Evolutionary conservation across 306 rosid species (phyloP), one percentile per base, ranked within the genome.

Genomic region (Amphicarpaea edgeworthii): DNA sequence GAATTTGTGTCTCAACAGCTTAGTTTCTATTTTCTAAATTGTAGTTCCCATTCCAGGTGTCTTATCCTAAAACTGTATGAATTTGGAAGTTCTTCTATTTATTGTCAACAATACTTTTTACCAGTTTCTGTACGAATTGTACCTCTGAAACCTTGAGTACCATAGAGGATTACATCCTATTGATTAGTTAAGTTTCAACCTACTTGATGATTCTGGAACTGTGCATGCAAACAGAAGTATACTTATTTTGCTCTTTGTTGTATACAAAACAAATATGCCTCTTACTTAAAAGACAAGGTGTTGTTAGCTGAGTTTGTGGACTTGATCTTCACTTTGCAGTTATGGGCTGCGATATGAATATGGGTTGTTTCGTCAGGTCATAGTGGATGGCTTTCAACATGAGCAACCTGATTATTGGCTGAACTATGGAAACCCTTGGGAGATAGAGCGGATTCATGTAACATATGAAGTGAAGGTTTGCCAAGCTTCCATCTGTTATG

Each of bases 391-490:
- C 42, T 84, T 84, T 77, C 96, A 90, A 76, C 89, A 90, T 49
- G 96, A 90, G 72, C 90, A 88, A 73, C 93, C 96, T 45, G 96
- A 90, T 80, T 86, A 84, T 72, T 90, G 96, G 96, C 82, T 90
- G 75, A 88, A 90, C 79, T 88, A 85, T 77, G 96, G 96, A 71
- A 90, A 90, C 80, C 96, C 96, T 70, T 88, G 96, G 96, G 93
- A 90, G 75, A 90, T 87, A 73, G 96, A 84, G 85, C 85, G 91
- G 38, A 72, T 83, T 74, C 91, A 90, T 77, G 88, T 90, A 23
- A 88, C 96, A 46, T 88, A 90, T 75, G 88, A 90, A 64, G 93
- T 88, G 80, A 88, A 90, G 93, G 92, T 90, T 70, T 78, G 68
- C 37, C 80, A 67, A 42, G 67, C 50, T 75, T 68, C 72, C 58